Evolutionary conservation across 208 protist genomes (phyloP).

Genomic region (Trypanosoma cruzi): DNA sequence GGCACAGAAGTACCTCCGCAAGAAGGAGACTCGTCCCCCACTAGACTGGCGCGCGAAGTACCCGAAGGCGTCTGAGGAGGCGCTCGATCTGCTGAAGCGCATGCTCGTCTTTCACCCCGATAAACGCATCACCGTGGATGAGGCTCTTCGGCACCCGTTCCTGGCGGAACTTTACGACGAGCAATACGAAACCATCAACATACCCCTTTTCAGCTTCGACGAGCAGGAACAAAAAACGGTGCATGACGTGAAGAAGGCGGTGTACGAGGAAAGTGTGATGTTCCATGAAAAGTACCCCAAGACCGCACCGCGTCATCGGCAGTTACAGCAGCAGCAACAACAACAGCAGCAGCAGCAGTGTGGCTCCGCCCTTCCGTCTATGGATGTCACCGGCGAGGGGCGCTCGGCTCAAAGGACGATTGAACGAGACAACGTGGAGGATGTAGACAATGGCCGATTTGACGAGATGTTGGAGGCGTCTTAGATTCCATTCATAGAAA

Average conservation of each 20-base stretch:
- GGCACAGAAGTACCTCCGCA: constrained; percentile 90
- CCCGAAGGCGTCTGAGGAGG: constrained; percentile 69
- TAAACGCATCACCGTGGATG: constrained; percentile 89
- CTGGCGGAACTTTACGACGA: constrained; percentile 87
- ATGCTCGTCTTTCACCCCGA: constrained; percentile 95
- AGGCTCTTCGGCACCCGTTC: constrained; percentile 92
- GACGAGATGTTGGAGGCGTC: constrained; percentile 10
- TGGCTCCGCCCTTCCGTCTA: constrained; percentile 26
- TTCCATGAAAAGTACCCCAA: constrained; percentile 65
- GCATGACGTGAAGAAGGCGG: constrained; percentile 82
- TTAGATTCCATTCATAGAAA: not conserved
- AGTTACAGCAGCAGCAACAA: constrained; percentile 31
- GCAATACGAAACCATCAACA: constrained; percentile 54
- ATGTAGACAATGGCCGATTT: constrained; percentile 12
- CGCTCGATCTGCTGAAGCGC: constrained; percentile 88
- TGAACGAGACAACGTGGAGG: constrained; percentile 33
- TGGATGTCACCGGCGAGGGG: constrained; percentile 69
- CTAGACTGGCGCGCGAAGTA: constrained; percentile 78
- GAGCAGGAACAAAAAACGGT: constrained; percentile 76
- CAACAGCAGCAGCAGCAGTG: constrained; percentile 17
- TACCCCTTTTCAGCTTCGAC: constrained; percentile 79
- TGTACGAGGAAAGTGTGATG: constrained; percentile 78
- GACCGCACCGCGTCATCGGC: constrained; percentile 16
- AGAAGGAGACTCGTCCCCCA: constrained; percentile 51
- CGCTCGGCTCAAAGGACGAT: constrained; percentile 82